These are phyloP conservation scores for Metschnikowia orientalis DNA, from an alignment of 805 yeast genomes.

Conservation along the genomic window DNA sequence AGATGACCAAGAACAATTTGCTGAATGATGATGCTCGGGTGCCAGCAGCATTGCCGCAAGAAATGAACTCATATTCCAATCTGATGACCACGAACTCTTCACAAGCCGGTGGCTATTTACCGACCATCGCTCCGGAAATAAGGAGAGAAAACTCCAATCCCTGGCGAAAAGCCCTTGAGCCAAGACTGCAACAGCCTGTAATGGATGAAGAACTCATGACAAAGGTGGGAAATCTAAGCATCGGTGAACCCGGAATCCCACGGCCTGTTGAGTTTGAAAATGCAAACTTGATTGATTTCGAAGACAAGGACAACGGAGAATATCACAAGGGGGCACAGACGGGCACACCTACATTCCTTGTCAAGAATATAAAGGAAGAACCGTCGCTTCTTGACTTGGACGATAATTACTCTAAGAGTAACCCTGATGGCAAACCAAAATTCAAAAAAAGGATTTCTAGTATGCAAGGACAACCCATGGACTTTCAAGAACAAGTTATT, in stretches of 20 bases:
- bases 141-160: slow-evolving; percentile 14
- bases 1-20: too few relatives aligned
- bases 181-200: not conserved
- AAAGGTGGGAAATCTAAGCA: slow-evolving; percentile 1
- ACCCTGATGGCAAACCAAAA: slow-evolving; percentile 19
- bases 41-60: too few relatives aligned
- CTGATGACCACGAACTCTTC: not conserved
- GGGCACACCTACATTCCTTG: too few relatives aligned
- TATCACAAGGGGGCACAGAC: too few relatives aligned
- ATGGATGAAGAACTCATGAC: slow-evolving; percentile 1
- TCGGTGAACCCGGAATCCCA: too few relatives aligned
- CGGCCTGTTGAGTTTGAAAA: too few relatives aligned
- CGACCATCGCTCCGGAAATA: not conserved
- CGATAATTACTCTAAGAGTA: slow-evolving; percentile 9
- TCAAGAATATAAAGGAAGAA: slow-evolving; percentile 2
- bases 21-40: too few relatives aligned
- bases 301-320: too few relatives aligned
- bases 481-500: slow-evolving; percentile 40
- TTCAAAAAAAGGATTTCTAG: slow-evolving; percentile 32
- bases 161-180: slow-evolving; percentile 14
- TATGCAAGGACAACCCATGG: slow-evolving; percentile 26
- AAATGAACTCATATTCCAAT: too few relatives aligned
- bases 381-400: slow-evolving; percentile 20
- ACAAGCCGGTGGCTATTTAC: too few relatives aligned
- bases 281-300: too few relatives aligned